phyloP scores from a whole-genome alignment of 2,329 filamentous ascomycete genomes.

The Alternaria tenuissima region DNA sequence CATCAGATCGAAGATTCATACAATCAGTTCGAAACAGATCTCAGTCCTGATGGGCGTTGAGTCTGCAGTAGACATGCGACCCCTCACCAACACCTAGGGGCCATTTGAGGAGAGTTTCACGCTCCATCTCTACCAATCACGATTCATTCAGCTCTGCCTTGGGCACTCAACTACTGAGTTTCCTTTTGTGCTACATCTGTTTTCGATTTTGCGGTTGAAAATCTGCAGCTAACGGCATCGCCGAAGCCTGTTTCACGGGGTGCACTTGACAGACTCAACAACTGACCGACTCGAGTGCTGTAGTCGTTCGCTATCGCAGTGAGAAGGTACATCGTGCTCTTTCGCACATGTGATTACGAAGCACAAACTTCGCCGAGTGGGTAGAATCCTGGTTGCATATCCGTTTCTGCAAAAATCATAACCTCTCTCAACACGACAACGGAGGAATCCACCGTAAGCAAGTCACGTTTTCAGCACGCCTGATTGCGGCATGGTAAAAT shows the following conservation, averaged over 20 bases:
- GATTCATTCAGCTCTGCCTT: neutral
- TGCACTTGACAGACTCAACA: neutral
- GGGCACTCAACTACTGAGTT: neutral
- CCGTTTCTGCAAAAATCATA: neutral
- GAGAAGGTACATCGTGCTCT: too few species aligned
- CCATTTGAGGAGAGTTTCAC: neutral
- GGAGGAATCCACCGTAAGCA: conserved; percentile 8
- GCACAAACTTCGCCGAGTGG: neutral
- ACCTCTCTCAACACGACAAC: neutral
- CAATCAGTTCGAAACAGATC: neutral
- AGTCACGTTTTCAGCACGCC: conserved; percentile 2
- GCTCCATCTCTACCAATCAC: neutral
- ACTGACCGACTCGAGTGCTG: neutral
- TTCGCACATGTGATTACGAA: neutral
- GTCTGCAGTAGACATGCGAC: neutral
- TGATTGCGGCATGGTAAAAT: neutral
- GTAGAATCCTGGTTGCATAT: neutral
- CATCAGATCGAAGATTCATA: neutral
- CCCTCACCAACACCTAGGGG: neutral
- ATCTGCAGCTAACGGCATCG: neutral
- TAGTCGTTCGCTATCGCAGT: neutral
- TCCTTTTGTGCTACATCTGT: neutral
- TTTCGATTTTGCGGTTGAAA: neutral
- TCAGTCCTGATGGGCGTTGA: neutral
- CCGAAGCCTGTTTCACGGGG: neutral